Evolutionary conservation across 108 stramenopile genomes (phyloP).

Genomic region (Hondaea fermentalgiana): DNA sequence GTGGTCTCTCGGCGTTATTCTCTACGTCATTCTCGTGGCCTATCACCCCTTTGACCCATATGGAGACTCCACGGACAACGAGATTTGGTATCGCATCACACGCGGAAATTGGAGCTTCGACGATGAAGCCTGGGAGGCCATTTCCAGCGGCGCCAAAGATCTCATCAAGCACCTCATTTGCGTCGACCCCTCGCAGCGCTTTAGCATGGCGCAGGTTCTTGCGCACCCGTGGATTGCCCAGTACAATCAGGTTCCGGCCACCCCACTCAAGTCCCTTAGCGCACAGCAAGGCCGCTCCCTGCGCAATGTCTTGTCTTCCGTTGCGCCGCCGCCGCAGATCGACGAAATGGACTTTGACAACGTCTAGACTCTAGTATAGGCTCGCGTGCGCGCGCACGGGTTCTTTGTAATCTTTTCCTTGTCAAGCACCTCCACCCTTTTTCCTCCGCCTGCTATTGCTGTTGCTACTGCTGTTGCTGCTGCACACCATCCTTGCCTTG

Average conservation of each 20-base stretch:
- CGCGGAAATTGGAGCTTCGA: constrained; percentile 15
- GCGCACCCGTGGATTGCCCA: constrained; percentile 24
- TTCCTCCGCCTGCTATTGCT: too few relatives aligned
- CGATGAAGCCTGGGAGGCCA: neutral
- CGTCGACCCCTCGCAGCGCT: neutral
- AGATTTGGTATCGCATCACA: constrained; percentile 14
- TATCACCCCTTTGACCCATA: constrained; percentile 37
- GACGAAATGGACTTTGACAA: constrained; percentile 6
- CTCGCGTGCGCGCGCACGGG: too few relatives aligned
- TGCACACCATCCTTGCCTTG: too few relatives aligned
- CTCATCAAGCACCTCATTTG: constrained; percentile 22
- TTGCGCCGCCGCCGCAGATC: neutral
- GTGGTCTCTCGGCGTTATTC: constrained; percentile 35
- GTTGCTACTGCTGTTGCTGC: too few relatives aligned
- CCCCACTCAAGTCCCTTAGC: neutral
- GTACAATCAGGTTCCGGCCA: neutral
- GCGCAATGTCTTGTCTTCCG: neutral
- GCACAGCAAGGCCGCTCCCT: neutral
- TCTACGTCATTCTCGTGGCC: constrained; percentile 37
- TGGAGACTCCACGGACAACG: neutral
- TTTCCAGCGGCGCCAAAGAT: constrained; percentile 3
- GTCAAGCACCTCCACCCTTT: neutral
- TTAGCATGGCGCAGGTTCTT: constrained; percentile 9
- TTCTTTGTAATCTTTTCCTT: neutral
- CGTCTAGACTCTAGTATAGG: neutral